Conservation (phyloP, 345 rosid genomes). For the Camelina sativa region DNA sequence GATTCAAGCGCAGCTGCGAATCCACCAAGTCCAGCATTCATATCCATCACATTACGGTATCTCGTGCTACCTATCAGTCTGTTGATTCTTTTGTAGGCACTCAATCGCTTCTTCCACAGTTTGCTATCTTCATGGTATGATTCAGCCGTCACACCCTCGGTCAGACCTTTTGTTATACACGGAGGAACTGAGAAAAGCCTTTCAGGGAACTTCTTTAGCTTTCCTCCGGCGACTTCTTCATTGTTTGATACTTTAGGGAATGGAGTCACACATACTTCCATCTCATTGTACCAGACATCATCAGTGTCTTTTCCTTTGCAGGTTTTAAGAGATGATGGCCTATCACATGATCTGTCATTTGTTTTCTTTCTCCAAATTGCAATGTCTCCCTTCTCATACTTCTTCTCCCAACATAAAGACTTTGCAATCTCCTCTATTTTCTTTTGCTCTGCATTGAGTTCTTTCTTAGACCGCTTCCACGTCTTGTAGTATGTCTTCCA, state of each 20-base stretch:
- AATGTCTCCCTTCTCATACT: slow-evolving; percentile 64
- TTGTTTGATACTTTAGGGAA: slow-evolving; percentile 54
- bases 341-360: slow-evolving; percentile 52
- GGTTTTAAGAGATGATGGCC: slow-evolving; percentile 41
- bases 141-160: slow-evolving; percentile 54
- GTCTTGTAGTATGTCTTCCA: slow-evolving; percentile 57
- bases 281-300: slow-evolving; percentile 74
- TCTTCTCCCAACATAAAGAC: slow-evolving; percentile 79
- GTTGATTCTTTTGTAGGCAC: slow-evolving; percentile 61
- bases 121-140: slow-evolving; percentile 53
- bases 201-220: slow-evolving; percentile 61
- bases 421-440: slow-evolving; percentile 65
- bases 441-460: slow-evolving; percentile 62
- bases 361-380: slow-evolving; percentile 68
- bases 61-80: slow-evolving; percentile 59
- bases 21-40: slow-evolving; percentile 79
- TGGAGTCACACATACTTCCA: slow-evolving; percentile 71
- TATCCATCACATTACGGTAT: slow-evolving; percentile 74
- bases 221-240: slow-evolving; percentile 50
- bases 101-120: slow-evolving; percentile 64
- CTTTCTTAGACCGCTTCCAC: slow-evolving; percentile 62
- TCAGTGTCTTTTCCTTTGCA: slow-evolving; percentile 53
- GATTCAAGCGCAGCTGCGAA: slow-evolving; percentile 73
- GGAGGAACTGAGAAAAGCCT: slow-evolving; percentile 62
- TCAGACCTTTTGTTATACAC: slow-evolving; percentile 57